Conservation (phyloP, 768 basidiomycete genomes). For the Macrolepiota dolichaula region DNA sequence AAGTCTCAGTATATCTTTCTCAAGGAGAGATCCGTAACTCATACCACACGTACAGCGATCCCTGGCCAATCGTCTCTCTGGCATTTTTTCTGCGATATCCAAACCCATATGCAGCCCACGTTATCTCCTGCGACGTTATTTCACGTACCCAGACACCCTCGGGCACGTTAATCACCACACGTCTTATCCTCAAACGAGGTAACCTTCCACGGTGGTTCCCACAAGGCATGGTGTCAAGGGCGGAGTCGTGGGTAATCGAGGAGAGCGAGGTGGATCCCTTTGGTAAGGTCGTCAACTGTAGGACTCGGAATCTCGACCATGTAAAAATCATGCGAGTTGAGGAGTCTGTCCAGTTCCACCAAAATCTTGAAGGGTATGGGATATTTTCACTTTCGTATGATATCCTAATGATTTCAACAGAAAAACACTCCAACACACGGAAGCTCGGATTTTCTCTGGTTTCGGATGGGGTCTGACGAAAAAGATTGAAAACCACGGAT, state of each 20-base stretch:
- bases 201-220: constrained; percentile 92
- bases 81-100: constrained; percentile 96
- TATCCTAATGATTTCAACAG: constrained; percentile 28
- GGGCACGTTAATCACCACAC: constrained; percentile 79
- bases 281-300: constrained; percentile 71
- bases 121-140: constrained; percentile 94
- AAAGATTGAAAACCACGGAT: constrained; percentile 81
- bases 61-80: constrained; percentile 89
- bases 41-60: constrained; percentile 57
- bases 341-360: constrained; percentile 73
- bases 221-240: constrained; percentile 73
- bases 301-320: constrained; percentile 89
- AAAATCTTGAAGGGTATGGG: constrained; percentile 66
- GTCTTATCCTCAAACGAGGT: constrained; percentile 90
- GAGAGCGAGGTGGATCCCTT: constrained; percentile 91
- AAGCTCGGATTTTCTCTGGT: constrained; percentile 82
- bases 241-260: constrained; percentile 94
- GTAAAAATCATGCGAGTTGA: constrained; percentile 93
- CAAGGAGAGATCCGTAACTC: constrained; percentile 12
- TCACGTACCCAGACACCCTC: constrained; percentile 70
- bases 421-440: constrained; percentile 81
- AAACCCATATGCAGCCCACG: constrained; percentile 91
- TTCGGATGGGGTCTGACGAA: constrained; percentile 91
- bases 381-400: neutral
- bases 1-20: constrained; percentile 17